Base-by-base conservation (phyloP, 1,284 basidiomycete genomes). In the Trichosporon asahii region DNA sequence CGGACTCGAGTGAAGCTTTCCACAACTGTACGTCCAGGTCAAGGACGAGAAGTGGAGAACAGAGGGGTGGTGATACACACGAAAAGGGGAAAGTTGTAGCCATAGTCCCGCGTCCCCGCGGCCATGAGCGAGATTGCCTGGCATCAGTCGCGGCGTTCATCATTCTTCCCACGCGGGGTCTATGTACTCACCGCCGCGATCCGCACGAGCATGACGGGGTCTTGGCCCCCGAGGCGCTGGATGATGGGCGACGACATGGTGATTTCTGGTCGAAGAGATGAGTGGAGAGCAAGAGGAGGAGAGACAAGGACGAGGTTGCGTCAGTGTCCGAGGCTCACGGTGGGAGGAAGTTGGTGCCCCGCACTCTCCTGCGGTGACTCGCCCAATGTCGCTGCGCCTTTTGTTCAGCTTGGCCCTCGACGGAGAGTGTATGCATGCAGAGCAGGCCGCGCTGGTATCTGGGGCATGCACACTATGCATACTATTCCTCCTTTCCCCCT, bases 61-160 rank as follows among this genome's bases (percentile, higher is more conserved):
- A n/a, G n/a, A 6, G 21, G 29, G 27, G 8, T 33, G 7, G 25
- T 72, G 8, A 11, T n/a, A 73, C 80, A 12, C 29, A 81, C 80
- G 73, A 82, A 75, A 12, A 82, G 71, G 3, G 80, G 74, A 29
- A 81, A 78, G 71, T 82, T 81, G 76, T 79, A 81, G 0, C 68
- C 64, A 40, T 72, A 74, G 3, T 75, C 23, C 53, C 64, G 5
- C 33, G 65, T 11, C 68, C 64, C 18, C 64, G 73, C 3, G 74
- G 77, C 73, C 53, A 78, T 71, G 63, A 76, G 49, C 77, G 71
- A 76, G 18, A 82, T 67, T 1, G 74, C 70, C 74, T 75, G 66
- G 1, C 2, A 64, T 64, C 46, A 46, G 57, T 33, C 31, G 31
- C 35, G 35, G 35, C 14, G 35, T 37, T 37, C 35, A 37, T 33